Evolutionary conservation across 1,284 basidiomycete genomes (phyloP).

Genomic region (Fomitopsis pinicola): DNA sequence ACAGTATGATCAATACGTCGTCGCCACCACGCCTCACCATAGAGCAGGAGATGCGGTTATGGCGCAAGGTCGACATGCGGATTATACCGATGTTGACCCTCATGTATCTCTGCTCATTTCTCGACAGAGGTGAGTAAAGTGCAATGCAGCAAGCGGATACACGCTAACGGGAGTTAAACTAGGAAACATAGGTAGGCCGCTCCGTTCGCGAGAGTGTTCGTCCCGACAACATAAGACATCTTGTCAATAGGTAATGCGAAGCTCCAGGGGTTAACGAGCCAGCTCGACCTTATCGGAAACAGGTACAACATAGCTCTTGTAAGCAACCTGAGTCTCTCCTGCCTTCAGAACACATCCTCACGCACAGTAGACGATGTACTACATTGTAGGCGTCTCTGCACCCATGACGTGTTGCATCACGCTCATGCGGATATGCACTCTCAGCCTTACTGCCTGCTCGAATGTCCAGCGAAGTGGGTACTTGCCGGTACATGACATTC

Average conservation of each 20-base stretch:
- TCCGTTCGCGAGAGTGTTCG: background rate
- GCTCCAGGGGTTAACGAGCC: constrained; percentile 50
- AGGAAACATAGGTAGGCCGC: background rate
- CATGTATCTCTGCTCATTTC: constrained; percentile 62
- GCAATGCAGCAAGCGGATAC: too few relatives aligned
- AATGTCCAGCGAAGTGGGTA: too few relatives aligned
- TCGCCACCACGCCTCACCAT: too few relatives aligned
- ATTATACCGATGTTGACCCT: constrained; percentile 62
- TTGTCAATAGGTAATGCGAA: constrained; percentile 53
- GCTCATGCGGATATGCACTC: constrained; percentile 14
- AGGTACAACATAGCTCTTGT: constrained; percentile 44
- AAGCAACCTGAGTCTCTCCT: too few relatives aligned
- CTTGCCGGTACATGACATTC: too few relatives aligned
- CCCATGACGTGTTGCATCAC: background rate
- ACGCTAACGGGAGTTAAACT: too few relatives aligned
- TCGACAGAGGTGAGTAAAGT: constrained; percentile 46
- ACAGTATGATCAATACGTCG: too few relatives aligned
- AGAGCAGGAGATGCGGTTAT: constrained; percentile 53
- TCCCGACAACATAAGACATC: too few relatives aligned
- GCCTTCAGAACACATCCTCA: too few relatives aligned
- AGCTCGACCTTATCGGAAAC: constrained; percentile 54
- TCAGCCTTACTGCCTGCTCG: constrained; percentile 42
- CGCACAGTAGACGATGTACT: constrained; percentile 56
- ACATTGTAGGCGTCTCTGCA: constrained; percentile 45
- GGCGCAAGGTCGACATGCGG: constrained; percentile 59